phyloP scores from a whole-genome alignment of 1,284 basidiomycete species.

The Leccinum colubrinum region DNA sequence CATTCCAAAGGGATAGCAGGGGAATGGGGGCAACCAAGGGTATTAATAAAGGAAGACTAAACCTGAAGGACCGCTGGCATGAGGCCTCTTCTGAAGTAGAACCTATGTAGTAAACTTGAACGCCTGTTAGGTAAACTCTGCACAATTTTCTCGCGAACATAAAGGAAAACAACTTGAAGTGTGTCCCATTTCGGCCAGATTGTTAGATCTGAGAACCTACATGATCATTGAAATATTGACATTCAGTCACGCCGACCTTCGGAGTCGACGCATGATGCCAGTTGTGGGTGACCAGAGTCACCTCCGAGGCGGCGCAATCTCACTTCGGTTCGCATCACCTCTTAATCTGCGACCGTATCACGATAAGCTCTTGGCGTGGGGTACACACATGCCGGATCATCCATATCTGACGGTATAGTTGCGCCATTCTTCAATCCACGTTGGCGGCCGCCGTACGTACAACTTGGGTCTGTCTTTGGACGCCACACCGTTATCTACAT shows the following conservation, averaged over 20 bases:
- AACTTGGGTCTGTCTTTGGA: not conserved
- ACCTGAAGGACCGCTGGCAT: not conserved
- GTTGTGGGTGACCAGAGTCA: not conserved
- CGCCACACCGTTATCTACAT: not conserved
- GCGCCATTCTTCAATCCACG: not conserved
- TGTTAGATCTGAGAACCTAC: not conserved
- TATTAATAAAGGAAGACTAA: not conserved
- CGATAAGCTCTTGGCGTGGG: not conserved
- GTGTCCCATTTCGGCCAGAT: not conserved
- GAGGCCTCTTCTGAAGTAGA: constrained; percentile 2
- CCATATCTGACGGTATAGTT: not conserved
- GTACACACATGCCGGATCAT: not conserved
- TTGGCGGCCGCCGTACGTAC: not conserved
- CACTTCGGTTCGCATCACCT: constrained; percentile 1
- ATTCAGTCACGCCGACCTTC: not conserved
- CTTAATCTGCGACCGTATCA: constrained; percentile 14
- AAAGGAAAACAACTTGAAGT: not conserved
- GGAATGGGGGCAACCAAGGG: not conserved
- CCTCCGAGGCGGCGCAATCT: not conserved
- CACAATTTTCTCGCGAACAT: not conserved
- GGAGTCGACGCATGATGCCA: not conserved
- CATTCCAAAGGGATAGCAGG: constrained; percentile 13
- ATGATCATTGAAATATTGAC: not conserved
- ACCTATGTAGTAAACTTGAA: not conserved
- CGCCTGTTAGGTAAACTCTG: constrained; percentile 24